These are phyloP conservation scores for Chamaecrista fasciculata DNA, from an alignment of 306 rosid genomes.

Conservation along the genomic window DNA sequence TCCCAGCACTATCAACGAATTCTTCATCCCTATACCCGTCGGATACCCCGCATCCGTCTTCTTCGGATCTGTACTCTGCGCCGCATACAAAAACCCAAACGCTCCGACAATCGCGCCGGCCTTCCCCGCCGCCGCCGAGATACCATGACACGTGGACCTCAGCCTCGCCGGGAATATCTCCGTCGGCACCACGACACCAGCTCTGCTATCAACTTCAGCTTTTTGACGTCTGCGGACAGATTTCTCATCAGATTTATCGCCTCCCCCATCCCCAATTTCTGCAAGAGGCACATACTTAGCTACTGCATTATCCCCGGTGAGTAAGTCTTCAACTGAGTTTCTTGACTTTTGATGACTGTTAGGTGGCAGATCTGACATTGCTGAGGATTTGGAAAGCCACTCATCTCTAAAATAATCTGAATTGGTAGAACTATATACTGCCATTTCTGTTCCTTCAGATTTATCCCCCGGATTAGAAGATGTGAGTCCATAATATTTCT, in stretches of 20 bases:
- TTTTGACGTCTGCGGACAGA: conserved; percentile 79
- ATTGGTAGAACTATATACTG: conserved; percentile 44
- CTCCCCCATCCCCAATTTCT: conserved; percentile 50
- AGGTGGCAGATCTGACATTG: conserved; percentile 34
- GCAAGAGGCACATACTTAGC: conserved; percentile 34
- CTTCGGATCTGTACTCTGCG: conserved; percentile 35
- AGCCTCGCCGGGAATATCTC: no score
- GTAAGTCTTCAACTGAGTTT: conserved; percentile 42
- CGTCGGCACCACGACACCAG: conserved; percentile 2
- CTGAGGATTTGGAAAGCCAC: conserved; percentile 44
- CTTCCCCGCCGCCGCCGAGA: conserved; percentile 40
- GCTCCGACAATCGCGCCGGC: conserved; percentile 47
- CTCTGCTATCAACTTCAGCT: conserved; percentile 54
- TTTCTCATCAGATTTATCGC: conserved; percentile 67
- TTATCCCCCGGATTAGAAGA: conserved; percentile 33
- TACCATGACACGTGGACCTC: conserved; percentile 47
- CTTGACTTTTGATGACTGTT: conserved; percentile 40
- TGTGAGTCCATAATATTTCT: conserved; percentile 61
- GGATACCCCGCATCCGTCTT: conserved; percentile 48
- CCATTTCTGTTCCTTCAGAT: conserved; percentile 60
- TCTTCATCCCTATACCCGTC: conserved; percentile 46
- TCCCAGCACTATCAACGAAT: conserved; percentile 38
- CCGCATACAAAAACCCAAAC: conserved; percentile 47
- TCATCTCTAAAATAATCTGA: conserved; percentile 44
- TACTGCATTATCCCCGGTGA: conserved; percentile 44